Evolutionary conservation across 257 asterid genomes (phyloP), one percentile per base, ranked within the genome.

Genomic region (Solanum pimpinellifolium): DNA sequence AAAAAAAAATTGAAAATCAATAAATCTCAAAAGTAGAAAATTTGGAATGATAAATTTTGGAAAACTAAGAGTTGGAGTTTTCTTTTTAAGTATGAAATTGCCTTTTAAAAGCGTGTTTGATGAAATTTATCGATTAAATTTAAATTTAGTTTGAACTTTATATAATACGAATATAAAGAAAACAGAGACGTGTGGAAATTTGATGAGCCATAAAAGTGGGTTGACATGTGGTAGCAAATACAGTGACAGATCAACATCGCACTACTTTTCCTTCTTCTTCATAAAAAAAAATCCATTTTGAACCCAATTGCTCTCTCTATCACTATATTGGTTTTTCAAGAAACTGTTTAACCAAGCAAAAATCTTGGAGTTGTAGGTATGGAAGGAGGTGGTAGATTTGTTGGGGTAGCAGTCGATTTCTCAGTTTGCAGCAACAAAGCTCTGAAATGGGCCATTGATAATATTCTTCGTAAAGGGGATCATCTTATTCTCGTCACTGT

Each of bases 391-490:
- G 77, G 1, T 31, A 90, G 94, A 87, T 93, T 96, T 85, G 90
- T 96, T 7, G 98, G 99, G 18, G 98, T 95, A 41, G 98, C 98
- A 2, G 92, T 96, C 39, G 99, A 96, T 90, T 96, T 96, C 93
- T 96, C 99, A 0, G 86, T 93, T 83, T 94, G 97, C 93, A 95
- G 98, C 94, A 91, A 83, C 87, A 92, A 91, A 87, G 98, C 99
- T 10, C 89, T 95, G 65, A 85, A 47, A 86, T 96, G 98, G 98
- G 95, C 98, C 2, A 82, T 95, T 18, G 94, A 94, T 31, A 95
- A 93, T 86, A 76, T 96, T 25, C 85, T 88, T 15, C 93, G 94
- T 60, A 89, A 88, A 81, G 99, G 97, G 4, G 98, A 96, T 91
- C 95, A 94, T 86, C 94, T 96, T 59, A 89, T 96, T 85, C 95